phyloP scores from a whole-genome alignment of 306 rosid species.

The Quercus cerris region DNA sequence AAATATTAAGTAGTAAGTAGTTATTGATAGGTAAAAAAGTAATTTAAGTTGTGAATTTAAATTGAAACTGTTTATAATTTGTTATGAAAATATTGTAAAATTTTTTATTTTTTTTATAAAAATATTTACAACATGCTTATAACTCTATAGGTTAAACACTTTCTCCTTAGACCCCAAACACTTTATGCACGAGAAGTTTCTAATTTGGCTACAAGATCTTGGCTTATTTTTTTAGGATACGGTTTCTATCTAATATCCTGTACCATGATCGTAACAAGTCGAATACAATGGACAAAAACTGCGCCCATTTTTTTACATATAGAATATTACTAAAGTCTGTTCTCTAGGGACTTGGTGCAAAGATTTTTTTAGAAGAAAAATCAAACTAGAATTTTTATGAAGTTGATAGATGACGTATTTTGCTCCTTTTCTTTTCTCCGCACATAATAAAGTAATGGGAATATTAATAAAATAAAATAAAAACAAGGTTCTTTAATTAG shows the following conservation, averaged over 20 bases:
- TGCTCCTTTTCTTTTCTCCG: neutral
- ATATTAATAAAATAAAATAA: neutral
- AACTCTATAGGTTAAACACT: rapidly evolving
- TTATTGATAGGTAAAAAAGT: rapidly evolving
- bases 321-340: too few relatives aligned
- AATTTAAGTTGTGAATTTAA: too few relatives aligned
- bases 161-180: rapidly evolving
- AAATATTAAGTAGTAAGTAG: too few relatives aligned
- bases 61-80: too few relatives aligned
- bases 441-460: neutral
- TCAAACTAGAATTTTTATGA: neutral
- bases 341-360: too few relatives aligned
- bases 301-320: too few relatives aligned
- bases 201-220: rapidly evolving
- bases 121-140: too few relatives aligned
- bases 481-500: neutral
- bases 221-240: too few relatives aligned
- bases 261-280: too few relatives aligned
- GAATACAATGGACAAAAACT: too few relatives aligned
- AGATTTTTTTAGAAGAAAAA: too few relatives aligned
- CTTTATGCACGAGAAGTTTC: rapidly evolving
- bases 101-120: rapidly evolving
- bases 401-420: neutral
- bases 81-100: rapidly evolving
- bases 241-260: too few relatives aligned